These are phyloP conservation scores for Sporisorium iseilematis-ciliati DNA, from an alignment of 1,284 basidiomycete species.

Conservation along the genomic window DNA sequence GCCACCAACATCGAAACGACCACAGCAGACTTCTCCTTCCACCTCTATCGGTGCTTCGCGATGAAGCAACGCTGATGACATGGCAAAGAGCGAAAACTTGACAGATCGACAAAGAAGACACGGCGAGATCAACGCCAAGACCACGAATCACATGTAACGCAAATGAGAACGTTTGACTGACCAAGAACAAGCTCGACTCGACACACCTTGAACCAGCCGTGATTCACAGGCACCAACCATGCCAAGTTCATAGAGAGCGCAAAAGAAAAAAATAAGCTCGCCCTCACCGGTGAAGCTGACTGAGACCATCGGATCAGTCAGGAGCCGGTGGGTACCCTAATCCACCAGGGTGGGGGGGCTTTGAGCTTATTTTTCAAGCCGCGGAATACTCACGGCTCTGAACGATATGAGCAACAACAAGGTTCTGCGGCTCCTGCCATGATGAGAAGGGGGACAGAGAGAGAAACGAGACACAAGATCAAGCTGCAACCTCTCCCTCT, in stretches of 20 bases:
- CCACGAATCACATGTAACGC: neutral
- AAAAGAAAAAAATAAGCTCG: neutral
- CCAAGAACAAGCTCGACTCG: neutral
- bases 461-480: neutral
- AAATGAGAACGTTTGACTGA: neutral
- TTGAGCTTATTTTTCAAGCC: neutral
- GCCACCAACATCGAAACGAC: neutral
- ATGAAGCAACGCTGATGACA: neutral
- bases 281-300: conserved; percentile 19
- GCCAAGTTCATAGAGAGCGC: too few relatives aligned
- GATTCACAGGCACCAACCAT: too few relatives aligned
- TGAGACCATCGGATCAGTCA: conserved; percentile 9
- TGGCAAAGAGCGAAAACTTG: neutral
- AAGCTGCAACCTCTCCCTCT: neutral
- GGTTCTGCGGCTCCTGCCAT: conserved; percentile 14
- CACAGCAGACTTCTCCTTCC: neutral
- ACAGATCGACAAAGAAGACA: neutral
- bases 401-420: conserved; percentile 5
- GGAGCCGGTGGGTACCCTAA: conserved; percentile 19
- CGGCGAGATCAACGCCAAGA: conserved; percentile 1
- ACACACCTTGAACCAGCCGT: too few relatives aligned
- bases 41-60: neutral
- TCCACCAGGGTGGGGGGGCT: neutral
- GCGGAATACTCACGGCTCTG: neutral
- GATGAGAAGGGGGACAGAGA: neutral